A percentile compares a stretch with the other conserved stretches of the same genome.
Evolutionary conservation across 768 basidiomycete species (phyloP).

Genomic region (Agrocybe pediades): DNA sequence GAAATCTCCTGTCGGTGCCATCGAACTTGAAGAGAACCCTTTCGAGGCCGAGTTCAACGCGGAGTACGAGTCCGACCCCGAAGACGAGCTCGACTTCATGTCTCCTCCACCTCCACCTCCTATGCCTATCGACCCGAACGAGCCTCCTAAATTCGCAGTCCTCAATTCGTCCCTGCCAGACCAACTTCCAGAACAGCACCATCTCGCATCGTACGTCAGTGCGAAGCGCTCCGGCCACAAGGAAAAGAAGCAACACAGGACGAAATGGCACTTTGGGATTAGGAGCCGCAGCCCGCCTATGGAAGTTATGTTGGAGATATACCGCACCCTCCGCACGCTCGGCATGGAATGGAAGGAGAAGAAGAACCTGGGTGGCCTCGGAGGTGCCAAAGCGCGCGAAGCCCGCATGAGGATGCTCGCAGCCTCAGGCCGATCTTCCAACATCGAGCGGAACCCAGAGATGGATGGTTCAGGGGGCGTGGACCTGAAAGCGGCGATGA

Average conservation of each 20-base stretch:
- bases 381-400: constrained; percentile 25
- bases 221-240: constrained; percentile 46
- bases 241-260: constrained; percentile 75
- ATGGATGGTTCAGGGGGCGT: constrained; percentile 62
- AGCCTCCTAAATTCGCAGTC: constrained; percentile 54
- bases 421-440: constrained; percentile 32
- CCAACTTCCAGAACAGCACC: constrained; percentile 61
- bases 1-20: constrained; percentile 58
- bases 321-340: constrained; percentile 84
- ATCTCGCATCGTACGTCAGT: constrained; percentile 68
- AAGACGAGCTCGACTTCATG: constrained; percentile 37
- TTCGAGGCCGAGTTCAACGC: constrained; percentile 76
- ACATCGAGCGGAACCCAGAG: constrained; percentile 61
- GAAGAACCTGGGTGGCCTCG: constrained; percentile 72
- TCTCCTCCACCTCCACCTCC: constrained; percentile 19
- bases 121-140: constrained; percentile 6
- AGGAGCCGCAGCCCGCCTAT: constrained; percentile 92
- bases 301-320: constrained; percentile 99
- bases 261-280: constrained; percentile 98
- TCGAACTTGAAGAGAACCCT: constrained; percentile 71
- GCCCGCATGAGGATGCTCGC: constrained; percentile 8
- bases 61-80: constrained; percentile 64
- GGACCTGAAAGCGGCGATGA: constrained; percentile 68
- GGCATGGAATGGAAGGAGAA: constrained; percentile 99
- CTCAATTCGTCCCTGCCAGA: constrained; percentile 82